Evolutionary conservation across 768 basidiomycete genomes (phyloP).

Genomic region (Leccinum boreale): DNA sequence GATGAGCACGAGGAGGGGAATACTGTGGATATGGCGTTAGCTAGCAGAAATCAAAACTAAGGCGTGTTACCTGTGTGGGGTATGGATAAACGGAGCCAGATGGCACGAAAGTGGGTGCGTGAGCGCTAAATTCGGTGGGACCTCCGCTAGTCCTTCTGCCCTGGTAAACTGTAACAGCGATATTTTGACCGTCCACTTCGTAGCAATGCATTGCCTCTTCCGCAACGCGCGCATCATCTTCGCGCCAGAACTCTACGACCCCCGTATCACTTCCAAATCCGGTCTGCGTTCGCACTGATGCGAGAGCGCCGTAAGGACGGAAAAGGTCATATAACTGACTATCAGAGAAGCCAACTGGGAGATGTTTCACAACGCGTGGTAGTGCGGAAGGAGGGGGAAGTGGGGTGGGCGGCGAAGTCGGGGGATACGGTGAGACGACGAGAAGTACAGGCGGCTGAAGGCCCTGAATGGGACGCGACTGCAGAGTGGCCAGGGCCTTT

Average conservation of each 20-base stretch:
- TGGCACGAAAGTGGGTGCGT: constrained; percentile 76
- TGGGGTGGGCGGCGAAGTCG: constrained; percentile 69
- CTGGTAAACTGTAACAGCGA: constrained; percentile 77
- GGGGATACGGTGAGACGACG: constrained; percentile 79
- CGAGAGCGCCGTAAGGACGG: constrained; percentile 79
- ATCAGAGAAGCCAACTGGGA: constrained; percentile 66
- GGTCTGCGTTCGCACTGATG: constrained; percentile 70
- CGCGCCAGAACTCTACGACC: constrained; percentile 83
- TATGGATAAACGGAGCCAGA: constrained; percentile 62
- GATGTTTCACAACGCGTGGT: constrained; percentile 81
- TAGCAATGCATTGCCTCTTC: constrained; percentile 83
- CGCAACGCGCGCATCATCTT: constrained; percentile 75
- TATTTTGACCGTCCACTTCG: constrained; percentile 81
- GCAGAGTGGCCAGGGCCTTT: constrained; percentile 82
- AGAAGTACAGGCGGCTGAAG: constrained; percentile 57
- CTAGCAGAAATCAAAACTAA: background rate
- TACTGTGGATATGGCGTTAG: constrained; percentile 39
- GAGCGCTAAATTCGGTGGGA: constrained; percentile 65
- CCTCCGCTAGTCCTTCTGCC: constrained; percentile 54
- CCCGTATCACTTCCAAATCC: constrained; percentile 77
- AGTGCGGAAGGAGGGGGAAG: constrained; percentile 73
- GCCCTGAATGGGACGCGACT: constrained; percentile 68
- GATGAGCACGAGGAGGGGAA: constrained; percentile 62
- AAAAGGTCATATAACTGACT: constrained; percentile 81
- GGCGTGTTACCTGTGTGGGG: constrained; percentile 49